These are phyloP conservation scores for Aspergillus pseudoglaucus DNA, from an alignment of 2,329 filamentous ascomycete genomes.

Conservation along the genomic window DNA sequence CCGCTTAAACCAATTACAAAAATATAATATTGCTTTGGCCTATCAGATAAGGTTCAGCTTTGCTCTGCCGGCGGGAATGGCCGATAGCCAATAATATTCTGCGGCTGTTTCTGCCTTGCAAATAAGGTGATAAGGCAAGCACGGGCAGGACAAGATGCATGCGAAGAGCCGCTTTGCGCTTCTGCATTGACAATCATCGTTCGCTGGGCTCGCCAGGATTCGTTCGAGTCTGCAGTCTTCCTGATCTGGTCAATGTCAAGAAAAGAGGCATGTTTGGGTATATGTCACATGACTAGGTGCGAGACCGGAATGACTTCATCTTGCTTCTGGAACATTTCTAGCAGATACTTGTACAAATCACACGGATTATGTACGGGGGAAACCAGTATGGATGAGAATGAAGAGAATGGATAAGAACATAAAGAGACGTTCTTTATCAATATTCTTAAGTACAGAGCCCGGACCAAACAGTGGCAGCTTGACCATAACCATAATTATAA, in stretches of 20 bases:
- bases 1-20: constrained; percentile 1
- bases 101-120: neutral
- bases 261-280: too few species aligned
- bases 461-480: neutral
- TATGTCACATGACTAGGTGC: too few species aligned
- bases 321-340: too few species aligned
- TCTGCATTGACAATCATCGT: neutral
- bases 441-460: neutral
- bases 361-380: too few species aligned
- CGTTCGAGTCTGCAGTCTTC: too few species aligned
- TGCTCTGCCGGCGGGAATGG: neutral
- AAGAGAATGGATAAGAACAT: too few species aligned
- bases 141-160: neutral
- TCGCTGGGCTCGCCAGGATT: too few species aligned
- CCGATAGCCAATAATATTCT: neutral
- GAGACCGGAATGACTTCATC: too few species aligned
- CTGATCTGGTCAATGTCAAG: too few species aligned
- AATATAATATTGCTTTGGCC: neutral
- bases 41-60: neutral
- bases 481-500: too few species aligned
- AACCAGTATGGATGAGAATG: too few species aligned
- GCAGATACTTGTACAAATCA: too few species aligned
- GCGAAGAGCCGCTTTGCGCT: neutral
- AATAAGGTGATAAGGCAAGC: neutral
- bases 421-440: neutral